Conservation (phyloP, 352 stramenopile genomes). For the Phytophthora ohioensis region DNA sequence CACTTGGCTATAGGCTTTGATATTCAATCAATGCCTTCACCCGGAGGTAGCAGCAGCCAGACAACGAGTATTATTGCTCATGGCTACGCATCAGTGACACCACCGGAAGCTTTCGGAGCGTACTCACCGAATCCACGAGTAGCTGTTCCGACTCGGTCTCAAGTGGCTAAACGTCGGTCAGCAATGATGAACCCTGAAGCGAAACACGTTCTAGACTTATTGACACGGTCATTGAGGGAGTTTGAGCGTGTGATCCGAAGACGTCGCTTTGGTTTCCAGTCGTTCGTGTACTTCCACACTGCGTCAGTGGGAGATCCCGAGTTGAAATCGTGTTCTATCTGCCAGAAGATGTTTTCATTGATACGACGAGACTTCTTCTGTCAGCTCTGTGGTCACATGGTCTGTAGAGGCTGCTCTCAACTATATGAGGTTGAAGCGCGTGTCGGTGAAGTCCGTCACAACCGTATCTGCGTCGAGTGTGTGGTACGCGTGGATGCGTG, state of each 20-base stretch:
- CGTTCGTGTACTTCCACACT: conserved; percentile 57
- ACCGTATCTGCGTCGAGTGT: conserved; percentile 57
- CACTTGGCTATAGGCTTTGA: conserved; percentile 66
- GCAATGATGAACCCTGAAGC: conserved; percentile 66
- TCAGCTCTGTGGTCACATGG: conserved; percentile 56
- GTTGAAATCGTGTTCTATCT: conserved; percentile 44
- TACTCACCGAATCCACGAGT: conserved; percentile 16
- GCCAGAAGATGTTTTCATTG: conserved; percentile 50
- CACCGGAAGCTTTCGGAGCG: conserved; percentile 40
- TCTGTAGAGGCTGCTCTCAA: conserved; percentile 54
- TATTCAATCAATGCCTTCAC: conserved; percentile 44
- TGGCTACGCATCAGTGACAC: conserved; percentile 58
- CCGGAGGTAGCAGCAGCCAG: conserved; percentile 38
- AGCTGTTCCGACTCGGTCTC: conserved; percentile 14
- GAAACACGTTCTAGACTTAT: conserved; percentile 53
- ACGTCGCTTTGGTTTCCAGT: conserved; percentile 71
- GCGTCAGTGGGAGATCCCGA: conserved; percentile 12
- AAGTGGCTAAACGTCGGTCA: conserved; percentile 40
- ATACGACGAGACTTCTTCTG: conserved; percentile 58
- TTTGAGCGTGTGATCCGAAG: conserved; percentile 68
- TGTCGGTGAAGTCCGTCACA: conserved; percentile 51
- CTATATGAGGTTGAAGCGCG: conserved; percentile 58
- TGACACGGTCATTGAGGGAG: conserved; percentile 54
- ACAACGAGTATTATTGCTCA: conserved; percentile 56
- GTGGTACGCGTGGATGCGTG: conserved; percentile 59